Base-by-base conservation (phyloP, 106 monocot species). In the Hemerocallis citrina region DNA sequence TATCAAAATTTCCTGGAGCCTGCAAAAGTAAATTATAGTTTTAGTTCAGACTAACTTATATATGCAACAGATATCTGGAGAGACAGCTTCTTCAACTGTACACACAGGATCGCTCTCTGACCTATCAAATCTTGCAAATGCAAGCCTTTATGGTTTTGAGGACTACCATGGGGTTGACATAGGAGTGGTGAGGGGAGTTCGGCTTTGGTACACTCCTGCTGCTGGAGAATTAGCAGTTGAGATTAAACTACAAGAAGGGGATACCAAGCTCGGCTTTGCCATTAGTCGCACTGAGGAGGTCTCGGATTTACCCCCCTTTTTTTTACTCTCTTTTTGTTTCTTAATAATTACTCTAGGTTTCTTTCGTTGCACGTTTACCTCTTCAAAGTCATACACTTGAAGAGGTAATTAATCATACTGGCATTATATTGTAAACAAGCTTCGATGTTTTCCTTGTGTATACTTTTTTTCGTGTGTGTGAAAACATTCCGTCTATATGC, bases 101-200 rank as follows among this genome's bases (percentile, higher is more conserved):
- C 72, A 72, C 31, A 75, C 81, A 41, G 81, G 81, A n/a, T 84
- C 89, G 0, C 33, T 78, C n/a, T 64, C 75, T 20, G 89, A 89
- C 39, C 69, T 89, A 24, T 70, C 84, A 8, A 75, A 73, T 63
- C 62, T 89, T 35, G 89, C 75, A 2, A 89, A 84, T 51, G 72
- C 72, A 16, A 89, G 85, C 62, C 75, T 85, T 22, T 89, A 84
- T 43, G 89, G 84, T 6, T 89, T 89, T 59, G 84, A 89, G 75
- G 89, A 89, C 31, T 89, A 89, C 66, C 89, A 89, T 61, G 89
- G 89, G 14, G 84, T 89, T 8, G 89, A 89, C 72, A 84, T 89
- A 37, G 84, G 84, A 14, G 84, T 89, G 49, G 77, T 89, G 32
- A 74, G 77, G 54, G 84, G 77, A 19, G 77, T 81, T n/a, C 73